A percentile compares a stretch with the other conserved stretches of the same genome.
These are phyloP conservation scores for Uncinocarpus reesii DNA, from an alignment of 2,329 filamentous ascomycete genomes.

Conservation along the genomic window DNA sequence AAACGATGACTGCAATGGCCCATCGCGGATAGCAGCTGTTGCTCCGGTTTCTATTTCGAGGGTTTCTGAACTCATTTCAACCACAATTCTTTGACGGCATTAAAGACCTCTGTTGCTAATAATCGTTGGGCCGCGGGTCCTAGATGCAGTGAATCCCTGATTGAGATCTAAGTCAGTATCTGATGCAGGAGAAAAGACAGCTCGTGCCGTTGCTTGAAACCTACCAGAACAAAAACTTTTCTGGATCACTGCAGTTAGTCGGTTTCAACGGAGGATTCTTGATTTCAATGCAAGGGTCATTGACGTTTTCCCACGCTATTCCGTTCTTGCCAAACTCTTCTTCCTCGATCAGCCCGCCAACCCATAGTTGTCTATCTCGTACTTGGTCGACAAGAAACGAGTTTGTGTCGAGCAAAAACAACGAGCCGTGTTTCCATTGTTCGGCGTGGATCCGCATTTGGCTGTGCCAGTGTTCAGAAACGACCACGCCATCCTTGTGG, in stretches of 20 bases:
- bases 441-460: slow-evolving; percentile 23
- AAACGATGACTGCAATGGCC: neutral
- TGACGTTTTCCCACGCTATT: slow-evolving; percentile 31
- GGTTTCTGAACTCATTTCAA: slow-evolving; percentile 15
- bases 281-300: slow-evolving; percentile 26
- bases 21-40: neutral
- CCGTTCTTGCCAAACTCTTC: slow-evolving; percentile 28
- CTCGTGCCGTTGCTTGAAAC: slow-evolving; percentile 11
- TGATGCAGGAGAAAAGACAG: neutral
- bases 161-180: slow-evolving; percentile 11
- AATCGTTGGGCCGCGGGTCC: slow-evolving; percentile 31
- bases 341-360: slow-evolving; percentile 28
- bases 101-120: slow-evolving; percentile 31
- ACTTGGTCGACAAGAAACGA: slow-evolving; percentile 32
- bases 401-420: slow-evolving; percentile 35
- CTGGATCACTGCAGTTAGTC: slow-evolving; percentile 27
- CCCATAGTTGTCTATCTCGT: slow-evolving; percentile 30
- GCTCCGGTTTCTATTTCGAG: neutral
- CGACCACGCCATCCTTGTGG: slow-evolving; percentile 28
- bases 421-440: slow-evolving; percentile 27
- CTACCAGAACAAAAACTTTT: slow-evolving; percentile 36
- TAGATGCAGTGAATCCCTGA: slow-evolving; percentile 35
- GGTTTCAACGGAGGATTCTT: slow-evolving; percentile 12
- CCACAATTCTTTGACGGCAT: slow-evolving; percentile 29
- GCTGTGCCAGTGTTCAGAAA: slow-evolving; percentile 30